Evolutionary conservation across 371 early-diverging fungal species (phyloP).

Genomic region (Rhizomucor pusillus): DNA sequence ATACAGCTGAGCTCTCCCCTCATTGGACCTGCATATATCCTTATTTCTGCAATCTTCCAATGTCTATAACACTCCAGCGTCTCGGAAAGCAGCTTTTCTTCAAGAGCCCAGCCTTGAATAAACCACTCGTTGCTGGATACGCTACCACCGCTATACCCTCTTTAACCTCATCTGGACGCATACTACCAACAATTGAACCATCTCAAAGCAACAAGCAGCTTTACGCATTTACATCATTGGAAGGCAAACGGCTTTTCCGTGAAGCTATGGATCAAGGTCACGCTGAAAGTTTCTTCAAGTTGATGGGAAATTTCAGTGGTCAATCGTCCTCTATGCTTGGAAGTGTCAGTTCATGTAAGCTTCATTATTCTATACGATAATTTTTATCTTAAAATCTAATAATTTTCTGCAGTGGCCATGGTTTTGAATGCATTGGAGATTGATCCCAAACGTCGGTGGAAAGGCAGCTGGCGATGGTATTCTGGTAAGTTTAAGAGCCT

Average conservation of each 20-base stretch:
- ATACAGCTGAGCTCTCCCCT: too few species aligned
- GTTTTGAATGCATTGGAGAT: constrained; percentile 90
- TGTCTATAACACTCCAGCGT: not conserved
- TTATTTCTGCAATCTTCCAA: not conserved
- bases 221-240: constrained; percentile 65
- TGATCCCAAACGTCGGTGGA: constrained; percentile 87
- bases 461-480: constrained; percentile 91
- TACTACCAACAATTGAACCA: not conserved
- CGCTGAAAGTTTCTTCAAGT: constrained; percentile 83
- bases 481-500: constrained; percentile 20
- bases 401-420: constrained; percentile 66
- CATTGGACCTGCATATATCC: too few species aligned
- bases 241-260: constrained; percentile 79
- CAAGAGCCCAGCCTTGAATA: too few species aligned
- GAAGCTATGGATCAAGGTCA: constrained; percentile 71
- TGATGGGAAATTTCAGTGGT: constrained; percentile 84
- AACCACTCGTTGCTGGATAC: too few species aligned
- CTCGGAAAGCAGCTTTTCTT: too few species aligned
- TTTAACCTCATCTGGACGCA: not conserved
- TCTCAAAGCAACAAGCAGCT: constrained; percentile 12
- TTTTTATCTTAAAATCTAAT: too few species aligned
- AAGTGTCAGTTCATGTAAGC: constrained; percentile 58
- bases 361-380: too few species aligned
- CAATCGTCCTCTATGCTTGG: constrained; percentile 74
- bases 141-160: not conserved